These are phyloP conservation scores for Candida oleophila DNA, from an alignment of 805 yeast species.

Conservation along the genomic window DNA sequence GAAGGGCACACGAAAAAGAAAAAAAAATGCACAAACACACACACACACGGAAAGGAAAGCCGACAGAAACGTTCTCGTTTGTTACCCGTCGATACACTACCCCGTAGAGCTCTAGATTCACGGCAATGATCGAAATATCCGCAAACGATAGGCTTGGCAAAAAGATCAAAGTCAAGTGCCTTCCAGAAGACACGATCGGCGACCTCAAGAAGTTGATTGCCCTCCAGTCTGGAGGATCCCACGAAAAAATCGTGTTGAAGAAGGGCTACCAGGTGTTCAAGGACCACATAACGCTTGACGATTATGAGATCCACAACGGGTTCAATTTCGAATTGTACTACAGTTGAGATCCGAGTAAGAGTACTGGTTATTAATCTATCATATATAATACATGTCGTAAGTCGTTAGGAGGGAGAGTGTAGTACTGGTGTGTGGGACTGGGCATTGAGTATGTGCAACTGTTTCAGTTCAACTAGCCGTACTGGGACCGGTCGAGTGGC, in stretches of 20 bases:
- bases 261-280: constrained; percentile 84
- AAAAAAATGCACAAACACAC: no score
- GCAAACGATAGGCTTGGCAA: constrained; percentile 71
- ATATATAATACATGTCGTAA: neutral
- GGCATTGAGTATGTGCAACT: no score
- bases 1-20: no score
- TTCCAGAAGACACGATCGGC: constrained; percentile 80
- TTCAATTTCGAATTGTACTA: constrained; percentile 83
- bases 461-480: no score
- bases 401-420: neutral
- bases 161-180: constrained; percentile 83
- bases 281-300: constrained; percentile 89
- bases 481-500: no score
- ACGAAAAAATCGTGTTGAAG: constrained; percentile 67
- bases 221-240: constrained; percentile 75
- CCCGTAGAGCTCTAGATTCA: no score
- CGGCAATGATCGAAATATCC: constrained; percentile 40
- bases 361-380: neutral
- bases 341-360: constrained; percentile 30
- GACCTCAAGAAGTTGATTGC: constrained; percentile 86
- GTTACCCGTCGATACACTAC: no score
- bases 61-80: no score
- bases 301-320: constrained; percentile 91
- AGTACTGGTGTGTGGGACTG: neutral
- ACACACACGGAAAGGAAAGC: no score